A percentile compares a stretch with the other conserved stretches of the same genome.
phyloP scores from a whole-genome alignment of 768 basidiomycete genomes.

The Tylopilus felleus region DNA sequence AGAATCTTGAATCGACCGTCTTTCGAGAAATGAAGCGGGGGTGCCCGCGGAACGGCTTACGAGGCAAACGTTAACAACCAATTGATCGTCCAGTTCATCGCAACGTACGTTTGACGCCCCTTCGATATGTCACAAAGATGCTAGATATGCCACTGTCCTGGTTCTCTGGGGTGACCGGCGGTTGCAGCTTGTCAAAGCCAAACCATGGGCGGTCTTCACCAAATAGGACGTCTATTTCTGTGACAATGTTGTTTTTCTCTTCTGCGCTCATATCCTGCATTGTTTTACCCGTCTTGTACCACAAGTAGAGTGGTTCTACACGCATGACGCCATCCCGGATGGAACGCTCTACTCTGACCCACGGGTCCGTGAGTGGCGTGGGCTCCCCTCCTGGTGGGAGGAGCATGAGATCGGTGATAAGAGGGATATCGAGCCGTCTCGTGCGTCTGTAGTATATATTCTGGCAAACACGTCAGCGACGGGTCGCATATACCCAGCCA shows the following conservation, averaged over 20 bases:
- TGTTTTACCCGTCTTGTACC: constrained; percentile 75
- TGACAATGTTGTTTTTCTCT: constrained; percentile 65
- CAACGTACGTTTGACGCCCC: constrained; percentile 68
- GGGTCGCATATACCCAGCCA: background rate
- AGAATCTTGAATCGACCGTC: constrained; percentile 87
- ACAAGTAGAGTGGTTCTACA: constrained; percentile 60
- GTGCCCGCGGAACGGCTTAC: constrained; percentile 65
- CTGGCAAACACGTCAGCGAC: constrained; percentile 25
- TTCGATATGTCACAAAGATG: constrained; percentile 65
- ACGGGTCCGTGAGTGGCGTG: constrained; percentile 43
- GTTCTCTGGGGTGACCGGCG: constrained; percentile 48
- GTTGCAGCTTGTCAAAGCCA: constrained; percentile 74
- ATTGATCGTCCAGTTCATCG: background rate
- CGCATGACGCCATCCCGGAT: constrained; percentile 60
- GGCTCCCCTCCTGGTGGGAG: constrained; percentile 55
- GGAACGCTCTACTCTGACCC: constrained; percentile 64
- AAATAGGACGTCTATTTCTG: constrained; percentile 88
- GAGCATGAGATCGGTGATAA: constrained; percentile 71
- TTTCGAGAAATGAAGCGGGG: constrained; percentile 76
- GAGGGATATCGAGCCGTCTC: constrained; percentile 72
- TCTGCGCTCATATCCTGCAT: constrained; percentile 55
- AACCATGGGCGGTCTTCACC: constrained; percentile 84
- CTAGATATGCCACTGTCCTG: constrained; percentile 42
- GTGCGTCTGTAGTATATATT: constrained; percentile 85
- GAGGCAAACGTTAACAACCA: background rate